phyloP scores from a whole-genome alignment of 2,329 filamentous ascomycete genomes.

The Zarea fungicola region DNA sequence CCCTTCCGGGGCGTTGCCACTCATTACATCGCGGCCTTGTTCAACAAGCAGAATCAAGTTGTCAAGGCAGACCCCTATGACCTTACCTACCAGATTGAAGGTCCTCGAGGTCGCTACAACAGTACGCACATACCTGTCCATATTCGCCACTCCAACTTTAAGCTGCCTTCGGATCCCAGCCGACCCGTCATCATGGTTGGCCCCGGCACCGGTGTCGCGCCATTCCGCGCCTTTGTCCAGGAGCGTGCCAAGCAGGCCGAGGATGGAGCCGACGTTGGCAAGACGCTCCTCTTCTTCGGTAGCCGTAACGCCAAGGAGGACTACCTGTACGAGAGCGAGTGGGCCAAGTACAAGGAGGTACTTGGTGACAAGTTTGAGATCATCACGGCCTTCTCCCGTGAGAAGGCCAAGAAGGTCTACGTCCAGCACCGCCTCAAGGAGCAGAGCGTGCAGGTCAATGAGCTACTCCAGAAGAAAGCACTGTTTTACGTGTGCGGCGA shows the following conservation, averaged over 20 bases:
- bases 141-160: constrained; percentile 97
- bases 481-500: constrained; percentile 99
- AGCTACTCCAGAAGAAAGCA: constrained; percentile 77
- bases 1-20: constrained; percentile 89
- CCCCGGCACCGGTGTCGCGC: constrained; percentile 92
- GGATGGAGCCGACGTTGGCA: constrained; percentile 76
- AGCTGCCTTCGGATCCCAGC: constrained; percentile 88
- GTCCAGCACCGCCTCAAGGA: constrained; percentile 92
- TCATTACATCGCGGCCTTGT: constrained; percentile 91
- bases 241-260: constrained; percentile 81
- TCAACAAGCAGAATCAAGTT: constrained; percentile 93
- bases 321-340: constrained; percentile 87
- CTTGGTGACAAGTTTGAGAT: constrained; percentile 88
- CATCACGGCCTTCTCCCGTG: constrained; percentile 92
- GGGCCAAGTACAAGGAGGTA: constrained; percentile 79
- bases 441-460: constrained; percentile 75
- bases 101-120: constrained; percentile 94
- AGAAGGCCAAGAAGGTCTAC: constrained; percentile 83
- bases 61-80: constrained; percentile 76
- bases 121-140: constrained; percentile 93
- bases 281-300: constrained; percentile 89
- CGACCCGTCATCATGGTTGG: constrained; percentile 96
- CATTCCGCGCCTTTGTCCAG: constrained; percentile 92
- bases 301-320: constrained; percentile 86
- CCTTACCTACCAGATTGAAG: constrained; percentile 77